phyloP scores from a whole-genome alignment of 2,329 filamentous ascomycete genomes.

The Apiospora hydei region DNA sequence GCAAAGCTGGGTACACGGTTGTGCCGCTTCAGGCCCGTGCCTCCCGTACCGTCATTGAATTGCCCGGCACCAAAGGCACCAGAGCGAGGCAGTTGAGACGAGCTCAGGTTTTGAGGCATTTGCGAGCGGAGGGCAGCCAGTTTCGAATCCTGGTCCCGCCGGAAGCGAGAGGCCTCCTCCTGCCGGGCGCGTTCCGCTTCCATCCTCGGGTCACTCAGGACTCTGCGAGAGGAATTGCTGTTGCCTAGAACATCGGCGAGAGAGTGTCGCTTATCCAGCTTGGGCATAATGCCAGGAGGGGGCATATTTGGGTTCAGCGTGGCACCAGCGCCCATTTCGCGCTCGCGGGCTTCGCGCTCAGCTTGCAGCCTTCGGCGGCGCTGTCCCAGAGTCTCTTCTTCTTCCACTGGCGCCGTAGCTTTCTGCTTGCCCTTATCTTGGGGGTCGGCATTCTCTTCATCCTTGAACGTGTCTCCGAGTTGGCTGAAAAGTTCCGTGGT shows the following conservation, averaged over 20 bases:
- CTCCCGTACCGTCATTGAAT: conserved; percentile 62
- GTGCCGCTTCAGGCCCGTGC: conserved; percentile 37
- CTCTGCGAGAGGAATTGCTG: conserved; percentile 48
- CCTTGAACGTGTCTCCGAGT: conserved; percentile 60
- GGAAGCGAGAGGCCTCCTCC: conserved; percentile 50
- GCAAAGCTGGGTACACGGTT: conserved; percentile 11
- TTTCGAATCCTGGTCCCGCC: conserved; percentile 54
- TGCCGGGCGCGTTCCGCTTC: conserved; percentile 50
- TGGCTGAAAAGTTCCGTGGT: conserved; percentile 73
- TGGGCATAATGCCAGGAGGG: conserved; percentile 39
- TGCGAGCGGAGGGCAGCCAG: conserved; percentile 57
- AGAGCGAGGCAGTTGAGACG: conserved; percentile 42
- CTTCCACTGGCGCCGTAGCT: conserved; percentile 48
- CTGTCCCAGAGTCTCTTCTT: conserved; percentile 82
- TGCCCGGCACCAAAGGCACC: conserved; percentile 59
- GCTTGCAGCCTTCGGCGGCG: conserved; percentile 77
- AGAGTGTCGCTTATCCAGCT: conserved; percentile 51
- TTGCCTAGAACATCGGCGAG: conserved; percentile 66
- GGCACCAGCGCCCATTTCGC: conserved; percentile 55
- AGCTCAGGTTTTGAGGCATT: conserved; percentile 53
- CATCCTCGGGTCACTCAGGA: conserved; percentile 50
- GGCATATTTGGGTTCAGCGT: conserved; percentile 31
- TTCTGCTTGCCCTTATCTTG: conserved; percentile 41
- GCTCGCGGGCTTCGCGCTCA: conserved; percentile 68
- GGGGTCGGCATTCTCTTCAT: conserved; percentile 46